Base-by-base conservation (phyloP, 106 monocot species). In the Agapanthus africanus region DNA sequence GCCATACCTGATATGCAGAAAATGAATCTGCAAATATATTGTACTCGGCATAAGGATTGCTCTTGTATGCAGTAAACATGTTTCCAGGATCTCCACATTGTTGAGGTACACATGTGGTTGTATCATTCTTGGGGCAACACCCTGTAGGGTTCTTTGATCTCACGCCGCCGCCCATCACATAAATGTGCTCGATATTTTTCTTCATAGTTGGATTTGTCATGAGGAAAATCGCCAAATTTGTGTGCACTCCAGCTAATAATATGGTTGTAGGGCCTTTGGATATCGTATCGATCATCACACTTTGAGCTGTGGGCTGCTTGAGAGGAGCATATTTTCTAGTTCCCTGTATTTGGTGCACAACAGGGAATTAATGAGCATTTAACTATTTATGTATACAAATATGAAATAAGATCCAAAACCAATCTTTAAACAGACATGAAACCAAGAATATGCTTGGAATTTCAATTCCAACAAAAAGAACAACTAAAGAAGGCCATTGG, bases 21-120 rank as follows among this genome's bases (percentile, higher is more conserved):
- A 95, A 95, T 65, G 94, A 91, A 76, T 95, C 94, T 54, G 61
- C 77, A 73, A 88, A 95, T 10, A 95, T 86, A 65, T 95, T 95
- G 75, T 81, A 91, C 41, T 95, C 94, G 26, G 91, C 94, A 74
- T 85, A 82, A 2, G 94, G 94, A 62, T 95, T 95, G 52, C 67
- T 79, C 21, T 22, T 56, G 63, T 77, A 88, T 30, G 59, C 65
- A 27, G 83, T 77, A 76, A 81, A 91, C 61, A 95, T 8, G 60
- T 95, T 95, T 22, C 94, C 94, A 61, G 14, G 73, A 73, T 83
- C 73, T 27, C 91, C 94, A 65, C 94, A 95, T 54, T 88, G 85
- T n/a, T 39, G 65, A 37, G 85, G 91, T 19, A 9, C 60, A 71
- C 83, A 85, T 34, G 76, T 37, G 26, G 76, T 47, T 18, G 5